Percentiles rank a stretch among this genome's conserved stretches.
These are phyloP conservation scores for Atkinsonella texensis DNA, from an alignment of 2,329 filamentous ascomycete species.

Conservation along the genomic window DNA sequence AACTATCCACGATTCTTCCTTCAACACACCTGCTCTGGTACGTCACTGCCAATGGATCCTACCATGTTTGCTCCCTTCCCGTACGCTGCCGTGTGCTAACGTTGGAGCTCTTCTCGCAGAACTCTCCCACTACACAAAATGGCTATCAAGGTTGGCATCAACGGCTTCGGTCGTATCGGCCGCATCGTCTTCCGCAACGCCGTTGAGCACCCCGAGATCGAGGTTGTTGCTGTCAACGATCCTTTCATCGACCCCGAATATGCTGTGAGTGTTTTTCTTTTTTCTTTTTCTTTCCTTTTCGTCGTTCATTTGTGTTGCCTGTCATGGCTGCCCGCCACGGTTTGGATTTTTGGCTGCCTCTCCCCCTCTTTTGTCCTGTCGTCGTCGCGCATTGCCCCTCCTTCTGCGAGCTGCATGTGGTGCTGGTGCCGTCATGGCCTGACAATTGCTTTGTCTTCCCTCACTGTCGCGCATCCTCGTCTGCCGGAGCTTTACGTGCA, in stretches of 20 bases:
- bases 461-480: background rate
- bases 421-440: background rate
- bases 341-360: slow-evolving; percentile 4
- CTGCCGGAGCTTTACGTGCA: no score
- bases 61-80: no score
- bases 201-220: slow-evolving; percentile 75
- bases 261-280: slow-evolving; percentile 59
- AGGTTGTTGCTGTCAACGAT: slow-evolving; percentile 96
- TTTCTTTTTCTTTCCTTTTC: slow-evolving; percentile 6
- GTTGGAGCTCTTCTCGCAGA: slow-evolving; percentile 3
- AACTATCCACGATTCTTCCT: slow-evolving; percentile 3
- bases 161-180: slow-evolving; percentile 99
- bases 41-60: background rate
- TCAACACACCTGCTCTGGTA: slow-evolving; percentile 2
- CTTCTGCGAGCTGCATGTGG: slow-evolving; percentile 2
- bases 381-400: slow-evolving; percentile 7
- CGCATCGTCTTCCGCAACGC: slow-evolving; percentile 99
- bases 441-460: background rate
- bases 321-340: background rate
- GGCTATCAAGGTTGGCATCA: slow-evolving; percentile 79
- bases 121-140: slow-evolving; percentile 18
- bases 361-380: slow-evolving; percentile 7
- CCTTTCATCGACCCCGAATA: slow-evolving; percentile 98
- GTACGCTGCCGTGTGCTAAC: slow-evolving; percentile 1
- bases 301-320: background rate